phyloP scores from a whole-genome alignment of 2,329 filamentous ascomycete species.

The Cordyceps cicadae region DNA sequence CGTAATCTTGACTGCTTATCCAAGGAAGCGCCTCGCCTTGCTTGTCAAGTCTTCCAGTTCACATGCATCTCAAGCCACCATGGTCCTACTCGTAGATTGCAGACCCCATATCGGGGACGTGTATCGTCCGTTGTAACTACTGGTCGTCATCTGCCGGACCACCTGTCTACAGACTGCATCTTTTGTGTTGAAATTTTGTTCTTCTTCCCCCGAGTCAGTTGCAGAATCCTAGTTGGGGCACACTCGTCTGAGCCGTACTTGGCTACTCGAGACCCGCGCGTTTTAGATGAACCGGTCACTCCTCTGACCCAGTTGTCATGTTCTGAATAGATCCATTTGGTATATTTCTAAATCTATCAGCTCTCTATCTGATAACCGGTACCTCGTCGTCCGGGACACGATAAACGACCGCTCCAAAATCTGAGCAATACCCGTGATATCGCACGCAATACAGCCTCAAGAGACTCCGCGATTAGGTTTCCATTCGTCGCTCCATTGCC shows the following conservation, averaged over 20 bases:
- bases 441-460: conserved; percentile 1
- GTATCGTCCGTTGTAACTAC: not conserved
- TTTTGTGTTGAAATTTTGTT: not conserved
- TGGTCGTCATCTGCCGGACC: not conserved
- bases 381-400: not conserved
- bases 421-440: not conserved
- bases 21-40: not conserved
- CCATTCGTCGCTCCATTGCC: not conserved
- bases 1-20: not conserved
- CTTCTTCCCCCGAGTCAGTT: not conserved
- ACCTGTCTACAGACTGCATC: not conserved
- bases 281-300: not conserved
- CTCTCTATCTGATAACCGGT: not conserved
- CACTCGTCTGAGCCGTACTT: not conserved
- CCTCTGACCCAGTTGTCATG: not conserved
- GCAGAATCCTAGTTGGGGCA: not conserved
- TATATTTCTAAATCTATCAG: not conserved
- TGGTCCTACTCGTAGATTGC: not conserved
- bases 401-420: not conserved
- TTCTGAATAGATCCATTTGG: not conserved
- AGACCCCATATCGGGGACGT: not conserved
- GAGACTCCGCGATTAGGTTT: not conserved
- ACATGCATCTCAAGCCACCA: not conserved
- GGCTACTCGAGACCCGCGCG: not conserved
- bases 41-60: not conserved